Percentiles rank a stretch among this genome's conserved stretches.
phyloP scores from a whole-genome alignment of 345 rosid species.

The Salix suchowensis region DNA sequence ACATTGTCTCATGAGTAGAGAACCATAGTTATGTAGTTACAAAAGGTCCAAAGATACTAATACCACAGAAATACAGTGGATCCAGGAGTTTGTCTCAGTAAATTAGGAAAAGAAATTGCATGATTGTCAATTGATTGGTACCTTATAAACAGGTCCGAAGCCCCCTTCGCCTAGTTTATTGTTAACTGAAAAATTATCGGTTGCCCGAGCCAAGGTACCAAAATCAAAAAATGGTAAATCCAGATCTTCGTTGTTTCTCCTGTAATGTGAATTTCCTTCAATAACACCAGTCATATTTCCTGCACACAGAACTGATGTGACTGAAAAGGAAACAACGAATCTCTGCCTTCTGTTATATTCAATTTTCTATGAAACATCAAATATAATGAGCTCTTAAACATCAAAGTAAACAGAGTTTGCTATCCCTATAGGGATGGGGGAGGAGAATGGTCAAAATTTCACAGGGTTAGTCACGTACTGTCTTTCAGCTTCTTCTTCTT shows the following conservation, averaged over 20 bases:
- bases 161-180: conserved; percentile 5
- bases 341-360: background rate
- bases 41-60: background rate
- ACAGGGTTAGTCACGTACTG: background rate
- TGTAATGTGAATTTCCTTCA: background rate
- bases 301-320: background rate
- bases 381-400: background rate
- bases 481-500: background rate
- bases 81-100: background rate
- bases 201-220: background rate
- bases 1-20: background rate
- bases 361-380: background rate
- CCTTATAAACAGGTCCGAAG: conserved; percentile 12
- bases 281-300: background rate
- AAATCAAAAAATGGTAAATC: conserved; percentile 2
- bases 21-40: background rate
- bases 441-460: background rate
- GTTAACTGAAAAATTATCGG: background rate
- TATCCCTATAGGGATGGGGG: too few relatives aligned
- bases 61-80: background rate
- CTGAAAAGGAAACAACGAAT: background rate
- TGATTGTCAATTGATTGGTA: background rate
- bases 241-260: background rate
- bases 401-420: too few relatives aligned
- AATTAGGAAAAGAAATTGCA: background rate